Evolutionary conservation across 2,329 filamentous ascomycete species (phyloP), one percentile per base, ranked within the genome.

Genomic region (Neodidymelliopsis sp.): DNA sequence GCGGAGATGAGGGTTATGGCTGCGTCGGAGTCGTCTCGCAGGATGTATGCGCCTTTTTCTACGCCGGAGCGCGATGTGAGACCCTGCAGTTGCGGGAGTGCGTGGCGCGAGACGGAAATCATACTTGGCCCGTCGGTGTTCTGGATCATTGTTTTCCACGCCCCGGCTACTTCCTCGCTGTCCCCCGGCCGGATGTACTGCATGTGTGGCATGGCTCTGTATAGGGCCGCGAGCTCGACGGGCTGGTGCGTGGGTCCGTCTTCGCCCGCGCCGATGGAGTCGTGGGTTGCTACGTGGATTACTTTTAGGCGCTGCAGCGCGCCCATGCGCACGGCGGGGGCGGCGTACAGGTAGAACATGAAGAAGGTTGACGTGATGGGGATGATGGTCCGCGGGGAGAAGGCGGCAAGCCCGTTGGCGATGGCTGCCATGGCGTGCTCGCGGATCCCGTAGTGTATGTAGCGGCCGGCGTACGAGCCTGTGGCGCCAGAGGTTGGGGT

Each of bases 181-280:
- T 86, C 83, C 30, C 76, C 76, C 0, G 84, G 84, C 0, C 84
- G 80, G 34, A 86, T 82, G 63, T 85, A 85, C 1, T 80, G 69
- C 1, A 86, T 56, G 53, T 85, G 84, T 0, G 83, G 84, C 83
- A 86, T 86, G 6, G 83, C 79, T 2, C 84, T 79, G 65, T 82
- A 86, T 2, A 86, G 70, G 0, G 77, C 66, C 5, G 79, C 77
- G 0, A 86, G 74, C 23, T 78, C 83, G 16, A 86, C 78, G 1
- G 84, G 83, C 62, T 86, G 84, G 54, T 86, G 84, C 0, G 84
- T 86, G 0, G 83, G 84, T 0, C 83, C 84, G 51, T 86, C 79
- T 57, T 85, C 79, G 2, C 84, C 45, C 11, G 75, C 79, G 29
- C 47, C 55, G 34, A 85, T 81, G 6, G 76, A 80, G 65, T 86